These are phyloP conservation scores for Fraxinus anomala DNA, from an alignment of 257 asterid species.

Conservation along the genomic window DNA sequence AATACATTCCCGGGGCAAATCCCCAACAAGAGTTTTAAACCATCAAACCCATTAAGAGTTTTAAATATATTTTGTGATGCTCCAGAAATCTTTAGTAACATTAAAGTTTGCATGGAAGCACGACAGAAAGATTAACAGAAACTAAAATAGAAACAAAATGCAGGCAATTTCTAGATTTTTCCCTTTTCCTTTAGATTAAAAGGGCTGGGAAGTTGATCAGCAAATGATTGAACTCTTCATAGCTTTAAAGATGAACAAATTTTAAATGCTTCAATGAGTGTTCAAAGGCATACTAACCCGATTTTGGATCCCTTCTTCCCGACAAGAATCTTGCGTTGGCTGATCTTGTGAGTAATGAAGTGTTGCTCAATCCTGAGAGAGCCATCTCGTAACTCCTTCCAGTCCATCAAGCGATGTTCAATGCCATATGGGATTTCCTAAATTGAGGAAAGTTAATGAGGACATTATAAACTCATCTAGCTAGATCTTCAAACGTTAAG, in stretches of 20 bases:
- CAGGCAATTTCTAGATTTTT: not conserved
- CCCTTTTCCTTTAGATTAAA: not conserved
- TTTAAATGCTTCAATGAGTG: not conserved
- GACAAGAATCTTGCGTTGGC: constrained; percentile 90
- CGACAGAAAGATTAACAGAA: not conserved
- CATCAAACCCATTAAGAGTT: not conserved
- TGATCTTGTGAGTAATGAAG: constrained; percentile 80
- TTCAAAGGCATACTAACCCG: constrained; percentile 53
- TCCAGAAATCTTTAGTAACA: not conserved
- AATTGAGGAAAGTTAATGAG: constrained; percentile 25
- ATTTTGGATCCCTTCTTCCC: constrained; percentile 87
- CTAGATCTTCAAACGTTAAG: constrained; percentile 13
- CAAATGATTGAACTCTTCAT: not conserved
- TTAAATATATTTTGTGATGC: not conserved
- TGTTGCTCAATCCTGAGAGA: constrained; percentile 96
- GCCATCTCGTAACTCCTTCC: constrained; percentile 91
- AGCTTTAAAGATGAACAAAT: not conserved
- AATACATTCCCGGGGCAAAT: not conserved
- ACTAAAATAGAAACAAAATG: not conserved
- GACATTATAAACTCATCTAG: not conserved
- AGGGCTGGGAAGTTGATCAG: constrained; percentile 7
- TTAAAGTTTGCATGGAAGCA: not conserved
- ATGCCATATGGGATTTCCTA: constrained; percentile 91
- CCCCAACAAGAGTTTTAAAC: not conserved
- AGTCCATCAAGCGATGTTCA: constrained; percentile 84